A percentile compares a stretch with the other conserved stretches of the same genome.
These are phyloP conservation scores for Phaffia rhodozyma DNA, from an alignment of 1,284 basidiomycete genomes.

Conservation along the genomic window DNA sequence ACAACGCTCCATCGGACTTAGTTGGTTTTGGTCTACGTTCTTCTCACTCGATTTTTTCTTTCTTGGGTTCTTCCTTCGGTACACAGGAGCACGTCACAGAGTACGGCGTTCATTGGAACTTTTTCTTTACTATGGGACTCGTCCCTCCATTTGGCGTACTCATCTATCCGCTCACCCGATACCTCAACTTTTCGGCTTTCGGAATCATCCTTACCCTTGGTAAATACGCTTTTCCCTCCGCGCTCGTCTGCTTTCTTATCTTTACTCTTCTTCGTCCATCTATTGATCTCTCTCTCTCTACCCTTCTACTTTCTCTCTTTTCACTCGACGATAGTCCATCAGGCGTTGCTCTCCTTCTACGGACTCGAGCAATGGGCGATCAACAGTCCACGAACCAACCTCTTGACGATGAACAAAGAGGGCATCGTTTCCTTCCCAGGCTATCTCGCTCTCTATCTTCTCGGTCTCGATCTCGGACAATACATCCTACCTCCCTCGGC, in stretches of 20 bases:
- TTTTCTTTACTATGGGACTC: conserved; percentile 83
- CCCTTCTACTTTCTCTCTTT: background rate
- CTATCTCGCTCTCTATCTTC: conserved; percentile 77
- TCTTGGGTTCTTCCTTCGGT: background rate
- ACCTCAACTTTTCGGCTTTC: conserved; percentile 50
- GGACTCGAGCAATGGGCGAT: conserved; percentile 55
- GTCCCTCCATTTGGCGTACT: conserved; percentile 64
- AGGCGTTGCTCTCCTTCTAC: conserved; percentile 47
- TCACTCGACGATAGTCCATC: conserved; percentile 47
- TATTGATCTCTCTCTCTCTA: background rate
- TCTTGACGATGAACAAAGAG: conserved; percentile 82
- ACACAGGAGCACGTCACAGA: conserved; percentile 84
- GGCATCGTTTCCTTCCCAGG: conserved; percentile 74
- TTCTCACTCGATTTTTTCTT: background rate
- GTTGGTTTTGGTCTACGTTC: background rate
- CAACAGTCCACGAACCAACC: conserved; percentile 45
- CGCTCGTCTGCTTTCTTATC: background rate
- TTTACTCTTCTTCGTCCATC: background rate
- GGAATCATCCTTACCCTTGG: conserved; percentile 53
- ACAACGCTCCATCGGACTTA: background rate
- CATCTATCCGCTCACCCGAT: conserved; percentile 51
- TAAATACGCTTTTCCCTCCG: conserved; percentile 29
- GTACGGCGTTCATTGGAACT: conserved; percentile 98
- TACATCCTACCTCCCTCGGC: conserved; percentile 67
- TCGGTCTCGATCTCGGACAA: conserved; percentile 72